Base-by-base conservation (phyloP, 176 grass and related monocot genomes). In the Oryza nivara region DNA sequence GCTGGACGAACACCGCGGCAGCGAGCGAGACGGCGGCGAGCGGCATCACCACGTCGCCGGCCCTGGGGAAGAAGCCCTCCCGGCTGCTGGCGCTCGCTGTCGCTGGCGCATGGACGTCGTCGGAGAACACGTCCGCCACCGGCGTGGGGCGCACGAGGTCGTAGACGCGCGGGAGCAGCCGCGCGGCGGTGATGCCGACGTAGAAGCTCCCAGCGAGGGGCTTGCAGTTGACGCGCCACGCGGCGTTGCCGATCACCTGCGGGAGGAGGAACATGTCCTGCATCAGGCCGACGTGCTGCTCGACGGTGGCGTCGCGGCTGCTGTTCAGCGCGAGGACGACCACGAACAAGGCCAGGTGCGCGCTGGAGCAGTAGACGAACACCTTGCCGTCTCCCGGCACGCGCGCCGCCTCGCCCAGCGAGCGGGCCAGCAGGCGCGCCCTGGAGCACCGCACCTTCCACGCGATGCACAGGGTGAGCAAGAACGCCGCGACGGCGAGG, bases 391-490 rank as follows among this genome's bases (percentile, higher is more conserved):
- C 89, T 72, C 71, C 74, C 11, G 89, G 92, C 25, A 88, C 86
- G 23, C 88, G 83, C 51, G 82, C 56, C 23, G 75, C 80, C 48
- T 90, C 85, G 25, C 79, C 75, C n/a, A 82, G 82, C 36, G 66
- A 79, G 25, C 81, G 88, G 25, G 58, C 77, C 65, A 68, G 66
- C 60, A 64, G 76, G 43, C 81, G 80, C 30, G 73, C 73, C 35
- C 92, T 83, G 7, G 92, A 90, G 30, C 85, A 70, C 88, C 82
- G 60, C 56, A 90, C 92, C 88, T 86, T 91, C 65, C 83, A 79
- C 4, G 43, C 88, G 25, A 91, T 52, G 69, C 86, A 68, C 72
- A 86, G 30, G 28, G 82, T 94, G 52, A 88, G 75, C 38, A 84
- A 43, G 20, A 94, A 75, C 5, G 83, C 86, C 11, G 5, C 74